A percentile compares a stretch with the other conserved stretches of the same genome.
Evolutionary conservation across 352 stramenopile species (phyloP).

Genomic region (Lagenidium giganteum): DNA sequence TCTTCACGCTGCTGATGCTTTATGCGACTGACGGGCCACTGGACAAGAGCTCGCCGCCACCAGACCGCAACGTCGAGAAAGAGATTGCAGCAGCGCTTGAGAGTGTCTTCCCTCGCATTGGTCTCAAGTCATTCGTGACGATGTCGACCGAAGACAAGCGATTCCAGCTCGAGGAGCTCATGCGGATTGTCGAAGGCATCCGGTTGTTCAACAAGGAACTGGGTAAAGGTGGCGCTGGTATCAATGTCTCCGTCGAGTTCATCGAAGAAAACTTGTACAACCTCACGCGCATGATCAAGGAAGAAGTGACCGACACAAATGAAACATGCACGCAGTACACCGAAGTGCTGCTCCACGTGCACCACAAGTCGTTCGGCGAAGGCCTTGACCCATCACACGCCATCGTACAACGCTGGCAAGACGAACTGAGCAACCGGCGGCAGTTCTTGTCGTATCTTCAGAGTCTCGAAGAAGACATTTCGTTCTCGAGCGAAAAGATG

Average conservation of each 20-base stretch:
- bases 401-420: slow-evolving; percentile 81
- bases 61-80: slow-evolving; percentile 74
- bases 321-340: slow-evolving; percentile 79
- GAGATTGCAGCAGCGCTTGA: slow-evolving; percentile 89
- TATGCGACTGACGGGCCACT: too few relatives aligned
- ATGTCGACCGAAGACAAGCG: slow-evolving; percentile 88
- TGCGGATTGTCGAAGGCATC: slow-evolving; percentile 90
- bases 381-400: slow-evolving; percentile 8
- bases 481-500: slow-evolving; percentile 82
- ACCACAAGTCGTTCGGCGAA: slow-evolving; percentile 41
- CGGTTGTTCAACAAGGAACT: slow-evolving; percentile 91
- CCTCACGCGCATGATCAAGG: slow-evolving; percentile 41
- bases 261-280: slow-evolving; percentile 50
- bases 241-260: slow-evolving; percentile 50
- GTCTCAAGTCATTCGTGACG: slow-evolving; percentile 91
- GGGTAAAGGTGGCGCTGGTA: slow-evolving; percentile 82
- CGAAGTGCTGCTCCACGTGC: slow-evolving; percentile 68
- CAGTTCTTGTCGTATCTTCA: slow-evolving; percentile 91
- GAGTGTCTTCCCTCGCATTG: slow-evolving; percentile 93
- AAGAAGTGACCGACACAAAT: slow-evolving; percentile 59
- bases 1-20: slow-evolving; percentile 80
- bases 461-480: slow-evolving; percentile 89
- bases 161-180: slow-evolving; percentile 88
- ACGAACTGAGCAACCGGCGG: slow-evolving; percentile 89
- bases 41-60: slow-evolving; percentile 20